Evolutionary conservation across 2,329 filamentous ascomycete species (phyloP).

Genomic region (Xylariaceae sp.): DNA sequence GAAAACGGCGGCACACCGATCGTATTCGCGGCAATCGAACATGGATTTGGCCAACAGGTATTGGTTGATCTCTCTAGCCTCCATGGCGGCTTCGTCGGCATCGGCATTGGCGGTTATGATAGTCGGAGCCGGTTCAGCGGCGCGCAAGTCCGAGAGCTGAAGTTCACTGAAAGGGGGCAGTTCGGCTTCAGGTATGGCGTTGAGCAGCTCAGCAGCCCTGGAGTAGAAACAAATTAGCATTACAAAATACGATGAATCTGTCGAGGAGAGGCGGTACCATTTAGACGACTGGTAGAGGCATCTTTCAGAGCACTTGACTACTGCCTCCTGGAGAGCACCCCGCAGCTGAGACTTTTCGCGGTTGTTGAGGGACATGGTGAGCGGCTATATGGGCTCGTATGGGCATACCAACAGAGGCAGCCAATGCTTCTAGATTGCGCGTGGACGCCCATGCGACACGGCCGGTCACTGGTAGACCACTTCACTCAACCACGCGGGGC

Average conservation of each 20-base stretch:
- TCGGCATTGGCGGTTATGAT: conserved; percentile 54
- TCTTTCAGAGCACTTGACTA: conserved; percentile 85
- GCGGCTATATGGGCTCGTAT: conserved; percentile 3
- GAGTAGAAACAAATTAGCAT: background rate
- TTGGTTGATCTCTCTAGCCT: conserved; percentile 70
- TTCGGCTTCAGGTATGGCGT: conserved; percentile 60
- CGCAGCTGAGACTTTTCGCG: conserved; percentile 58
- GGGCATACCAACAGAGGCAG: conserved; percentile 2
- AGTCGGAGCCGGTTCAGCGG: conserved; percentile 37
- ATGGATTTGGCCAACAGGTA: conserved; percentile 89
- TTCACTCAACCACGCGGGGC: too few species aligned
- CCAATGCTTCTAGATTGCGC: too few species aligned
- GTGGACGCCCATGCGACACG: background rate
- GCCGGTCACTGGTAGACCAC: too few species aligned
- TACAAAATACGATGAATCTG: background rate
- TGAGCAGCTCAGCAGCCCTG: conserved; percentile 91
- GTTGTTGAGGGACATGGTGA: conserved; percentile 45
- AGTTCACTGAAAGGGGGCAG: conserved; percentile 21
- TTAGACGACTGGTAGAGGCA: conserved; percentile 95
- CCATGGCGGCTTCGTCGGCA: conserved; percentile 64
- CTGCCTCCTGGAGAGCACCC: conserved; percentile 71
- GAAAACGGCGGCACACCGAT: conserved; percentile 85
- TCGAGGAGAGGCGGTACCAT: conserved; percentile 53
- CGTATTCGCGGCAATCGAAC: conserved; percentile 92
- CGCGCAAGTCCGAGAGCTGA: conserved; percentile 18